Conservation (phyloP, 2,329 filamentous ascomycete species). For the Alternaria dauci region DNA sequence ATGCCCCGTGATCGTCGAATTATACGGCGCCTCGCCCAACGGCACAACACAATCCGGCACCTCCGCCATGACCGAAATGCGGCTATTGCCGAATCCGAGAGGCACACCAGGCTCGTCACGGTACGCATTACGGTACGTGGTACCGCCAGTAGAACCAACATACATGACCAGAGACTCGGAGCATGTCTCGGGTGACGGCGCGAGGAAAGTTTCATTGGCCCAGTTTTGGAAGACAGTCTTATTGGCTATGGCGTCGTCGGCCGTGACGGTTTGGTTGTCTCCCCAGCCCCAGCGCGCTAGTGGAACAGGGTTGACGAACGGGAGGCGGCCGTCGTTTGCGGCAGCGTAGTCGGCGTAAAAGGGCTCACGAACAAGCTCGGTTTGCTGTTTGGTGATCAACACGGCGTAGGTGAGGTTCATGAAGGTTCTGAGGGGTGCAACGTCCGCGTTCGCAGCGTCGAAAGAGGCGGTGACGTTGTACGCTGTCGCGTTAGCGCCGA, state of each 20-base stretch:
- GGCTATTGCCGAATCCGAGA: slow-evolving; percentile 58
- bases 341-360: slow-evolving; percentile 62
- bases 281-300: slow-evolving; percentile 60
- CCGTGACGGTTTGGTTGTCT: slow-evolving; percentile 48
- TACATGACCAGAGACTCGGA: slow-evolving; percentile 62
- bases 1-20: slow-evolving; percentile 58
- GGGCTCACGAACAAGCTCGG: slow-evolving; percentile 55
- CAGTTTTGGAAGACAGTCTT: slow-evolving; percentile 60
- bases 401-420: slow-evolving; percentile 58
- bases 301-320: slow-evolving; percentile 61
- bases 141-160: slow-evolving; percentile 49
- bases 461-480: slow-evolving; percentile 52
- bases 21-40: slow-evolving; percentile 55
- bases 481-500: slow-evolving; percentile 49
- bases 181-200: slow-evolving; percentile 55
- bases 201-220: slow-evolving; percentile 59
- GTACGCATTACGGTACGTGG: slow-evolving; percentile 58
- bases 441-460: slow-evolving; percentile 42
- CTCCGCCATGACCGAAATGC: slow-evolving; percentile 60
- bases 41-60: slow-evolving; percentile 59
- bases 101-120: slow-evolving; percentile 55
- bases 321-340: slow-evolving; percentile 55
- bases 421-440: slow-evolving; percentile 46
- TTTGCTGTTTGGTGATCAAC: slow-evolving; percentile 60
- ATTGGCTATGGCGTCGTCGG: slow-evolving; percentile 58